Percentiles rank a stretch among this genome's conserved stretches.
These are phyloP conservation scores for Wallacemonas rigidus DNA, from an alignment of 208 protist genomes.

Conservation along the genomic window DNA sequence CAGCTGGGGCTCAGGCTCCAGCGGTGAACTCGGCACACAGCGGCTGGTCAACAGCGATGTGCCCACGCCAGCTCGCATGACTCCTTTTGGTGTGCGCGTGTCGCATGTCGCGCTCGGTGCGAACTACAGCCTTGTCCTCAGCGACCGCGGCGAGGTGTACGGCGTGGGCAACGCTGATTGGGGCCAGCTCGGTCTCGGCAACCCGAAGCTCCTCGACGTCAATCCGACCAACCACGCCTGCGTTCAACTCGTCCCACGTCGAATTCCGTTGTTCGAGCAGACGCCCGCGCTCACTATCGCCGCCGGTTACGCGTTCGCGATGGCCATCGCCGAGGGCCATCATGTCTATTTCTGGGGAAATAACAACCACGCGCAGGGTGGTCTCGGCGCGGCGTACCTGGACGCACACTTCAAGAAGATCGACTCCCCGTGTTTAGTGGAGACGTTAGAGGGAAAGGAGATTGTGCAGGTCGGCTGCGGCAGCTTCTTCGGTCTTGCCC, in stretches of 20 bases:
- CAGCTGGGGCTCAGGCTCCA: constrained; percentile 78
- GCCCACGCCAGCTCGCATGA: constrained; percentile 63
- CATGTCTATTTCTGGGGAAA: constrained; percentile 91
- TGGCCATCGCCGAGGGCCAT: constrained; percentile 67
- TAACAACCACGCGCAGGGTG: constrained; percentile 91
- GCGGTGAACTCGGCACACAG: constrained; percentile 84
- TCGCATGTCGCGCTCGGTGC: constrained; percentile 76
- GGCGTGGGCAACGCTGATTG: constrained; percentile 86
- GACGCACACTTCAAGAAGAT: constrained; percentile 61
- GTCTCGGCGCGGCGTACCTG: constrained; percentile 66
- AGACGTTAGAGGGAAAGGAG: constrained; percentile 58
- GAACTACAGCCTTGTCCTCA: constrained; percentile 81
- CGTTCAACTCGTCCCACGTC: constrained; percentile 62
- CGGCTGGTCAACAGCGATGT: constrained; percentile 46
- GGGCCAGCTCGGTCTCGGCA: constrained; percentile 84
- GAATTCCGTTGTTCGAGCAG: constrained; percentile 72
- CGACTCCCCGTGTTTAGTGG: constrained; percentile 65
- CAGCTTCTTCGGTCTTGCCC: constrained; percentile 83
- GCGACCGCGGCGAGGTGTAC: constrained; percentile 63
- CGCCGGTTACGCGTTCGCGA: constrained; percentile 84
- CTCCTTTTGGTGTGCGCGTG: constrained; percentile 67
- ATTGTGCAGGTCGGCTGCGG: constrained; percentile 85
- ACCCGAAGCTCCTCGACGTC: constrained; percentile 31
- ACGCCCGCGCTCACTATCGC: constrained; percentile 54
- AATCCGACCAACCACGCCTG: constrained; percentile 42